A percentile compares a stretch with the other conserved stretches of the same genome.
Evolutionary conservation across 1,139 yeast species (phyloP).

Genomic region (Protomyces lactucae-debilis): DNA sequence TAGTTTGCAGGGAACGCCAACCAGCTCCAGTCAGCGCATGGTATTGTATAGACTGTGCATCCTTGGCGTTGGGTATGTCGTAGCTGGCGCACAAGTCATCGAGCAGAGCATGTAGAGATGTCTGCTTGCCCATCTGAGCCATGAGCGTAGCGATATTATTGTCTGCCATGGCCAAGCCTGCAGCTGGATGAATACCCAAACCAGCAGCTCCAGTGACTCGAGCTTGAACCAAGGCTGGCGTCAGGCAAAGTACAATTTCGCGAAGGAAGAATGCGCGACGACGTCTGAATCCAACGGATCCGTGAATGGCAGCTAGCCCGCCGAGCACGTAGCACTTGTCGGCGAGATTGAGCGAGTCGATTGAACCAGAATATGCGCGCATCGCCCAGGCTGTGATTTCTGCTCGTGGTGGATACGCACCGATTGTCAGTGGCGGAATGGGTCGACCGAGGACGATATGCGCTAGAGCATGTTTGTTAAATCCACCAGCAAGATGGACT

Average conservation of each 20-base stretch:
- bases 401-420: constrained; percentile 28
- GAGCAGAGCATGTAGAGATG: constrained; percentile 32
- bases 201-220: constrained; percentile 34
- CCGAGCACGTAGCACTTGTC: constrained; percentile 50
- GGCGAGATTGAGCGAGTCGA: constrained; percentile 34
- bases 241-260: constrained; percentile 51
- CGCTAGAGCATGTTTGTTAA: constrained; percentile 46
- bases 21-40: constrained; percentile 37
- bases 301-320: constrained; percentile 61
- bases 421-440: constrained; percentile 33
- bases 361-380: constrained; percentile 33
- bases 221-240: constrained; percentile 44
- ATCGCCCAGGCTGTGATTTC: constrained; percentile 29
- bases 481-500: constrained; percentile 50
- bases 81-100: constrained; percentile 38
- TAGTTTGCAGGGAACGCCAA: constrained; percentile 60
- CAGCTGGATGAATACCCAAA: constrained; percentile 33
- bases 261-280: constrained; percentile 68
- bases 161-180: constrained; percentile 26
- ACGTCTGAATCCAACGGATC: constrained; percentile 56
- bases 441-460: constrained; percentile 42
- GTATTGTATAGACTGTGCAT: constrained; percentile 20
- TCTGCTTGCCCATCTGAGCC: background rate
- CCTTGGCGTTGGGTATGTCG: constrained; percentile 31
- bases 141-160: constrained; percentile 3